Base-by-base conservation (phyloP, 73 alveolate genomes). In the Effrenium voratum region DNA sequence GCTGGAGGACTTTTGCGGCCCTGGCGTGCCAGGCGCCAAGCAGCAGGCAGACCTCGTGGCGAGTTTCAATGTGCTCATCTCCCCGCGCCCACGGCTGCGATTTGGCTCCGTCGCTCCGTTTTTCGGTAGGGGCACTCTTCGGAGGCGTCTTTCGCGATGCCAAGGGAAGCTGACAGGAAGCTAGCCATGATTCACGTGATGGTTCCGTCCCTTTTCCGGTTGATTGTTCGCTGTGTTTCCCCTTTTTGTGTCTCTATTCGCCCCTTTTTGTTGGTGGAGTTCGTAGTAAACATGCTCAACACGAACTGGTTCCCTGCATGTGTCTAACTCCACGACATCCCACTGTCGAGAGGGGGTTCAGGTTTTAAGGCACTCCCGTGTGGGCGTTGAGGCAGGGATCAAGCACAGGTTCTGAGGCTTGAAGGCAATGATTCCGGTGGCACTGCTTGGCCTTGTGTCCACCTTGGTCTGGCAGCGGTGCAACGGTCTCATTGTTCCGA, bases 41-140 rank as follows among this genome's bases (percentile, higher is more conserved):
- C 86, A 88, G 52, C 32, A 47, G 50, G 96, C 96, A 10, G 96
- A 88, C 73, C 45, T 88, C 40, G 96, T 88, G 86, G 96, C 96
- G 32, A 88, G 96, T 73, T 88, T 88, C 86, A 88, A 88, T 30
- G 96, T 88, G 32, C 45, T 88, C 70, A 73, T 88, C 86, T 88
- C 96, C 63, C 96, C 96, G 96, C 52, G n/a, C 47, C 10, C 72
- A 12, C 28, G 93, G 93, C 93, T 26, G 24, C 34, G 80, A 68
- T 68, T 57, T 26, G 10, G 28, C 34, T 57, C 72, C 30, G 72
- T 32, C 19, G 70, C 28, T 4, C 70, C 2, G 70, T n/a, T n/a
- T n/a, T n/a, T n/a, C n/a, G n/a, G n/a, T n/a, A n/a, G n/a, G n/a
- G n/a, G n/a, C n/a, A n/a, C n/a, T n/a, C n/a, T n/a, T n/a, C n/a